Evolutionary conservation across 768 basidiomycete genomes (phyloP).

Genomic region (Mycena venus): DNA sequence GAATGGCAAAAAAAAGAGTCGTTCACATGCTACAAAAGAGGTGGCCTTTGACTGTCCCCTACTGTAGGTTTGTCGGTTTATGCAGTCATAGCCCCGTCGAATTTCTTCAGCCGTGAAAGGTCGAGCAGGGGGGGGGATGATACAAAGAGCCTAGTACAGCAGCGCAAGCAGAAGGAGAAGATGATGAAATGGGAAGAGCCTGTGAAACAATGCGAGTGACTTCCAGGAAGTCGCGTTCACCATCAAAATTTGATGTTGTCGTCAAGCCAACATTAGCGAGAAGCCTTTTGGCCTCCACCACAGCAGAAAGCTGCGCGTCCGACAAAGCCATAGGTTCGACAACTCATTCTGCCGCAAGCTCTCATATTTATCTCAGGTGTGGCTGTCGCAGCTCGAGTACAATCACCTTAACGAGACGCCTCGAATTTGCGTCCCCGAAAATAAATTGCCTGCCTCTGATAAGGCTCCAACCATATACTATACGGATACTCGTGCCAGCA

Average conservation of each 20-base stretch:
- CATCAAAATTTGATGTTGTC: slow-evolving; percentile 11
- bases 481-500: no score
- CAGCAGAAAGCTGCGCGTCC: not conserved
- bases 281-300: slow-evolving; percentile 7
- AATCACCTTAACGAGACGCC: no score
- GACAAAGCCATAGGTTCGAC: slow-evolving; percentile 13
- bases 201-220: not conserved
- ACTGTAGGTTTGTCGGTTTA: slow-evolving; percentile 14
- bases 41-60: no score
- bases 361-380: not conserved
- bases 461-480: no score
- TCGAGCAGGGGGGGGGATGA: slow-evolving; percentile 1
- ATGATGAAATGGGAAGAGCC: not conserved
- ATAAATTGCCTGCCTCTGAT: no score
- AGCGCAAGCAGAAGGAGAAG: not conserved
- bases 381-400: no score
- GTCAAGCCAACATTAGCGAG: slow-evolving; percentile 15
- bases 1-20: no score
- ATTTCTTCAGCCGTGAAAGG: slow-evolving; percentile 4
- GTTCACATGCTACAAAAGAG: no score
- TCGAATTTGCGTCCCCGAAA: no score
- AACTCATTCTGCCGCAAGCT: not conserved
- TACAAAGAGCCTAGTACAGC: not conserved
- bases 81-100: not conserved
- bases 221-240: slow-evolving; percentile 18